Conservation (phyloP, 2,329 filamentous ascomycete species). For the Thielaviopsis punctulata region DNA sequence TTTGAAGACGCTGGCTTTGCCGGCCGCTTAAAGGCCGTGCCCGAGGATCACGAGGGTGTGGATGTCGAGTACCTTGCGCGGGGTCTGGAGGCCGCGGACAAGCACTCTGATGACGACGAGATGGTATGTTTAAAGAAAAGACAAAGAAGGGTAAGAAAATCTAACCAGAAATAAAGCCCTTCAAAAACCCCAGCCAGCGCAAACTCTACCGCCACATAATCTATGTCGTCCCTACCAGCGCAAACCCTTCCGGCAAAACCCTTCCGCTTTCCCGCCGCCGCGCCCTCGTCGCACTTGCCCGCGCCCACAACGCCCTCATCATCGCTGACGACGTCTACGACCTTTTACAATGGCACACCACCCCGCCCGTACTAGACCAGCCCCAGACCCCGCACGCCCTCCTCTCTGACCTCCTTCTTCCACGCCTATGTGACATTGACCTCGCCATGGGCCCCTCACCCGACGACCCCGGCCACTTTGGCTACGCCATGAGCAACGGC, state of each 20-base stretch:
- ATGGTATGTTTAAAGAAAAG: neutral
- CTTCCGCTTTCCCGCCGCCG: conserved; percentile 55
- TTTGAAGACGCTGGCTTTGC: conserved; percentile 67
- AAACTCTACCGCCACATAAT: conserved; percentile 80
- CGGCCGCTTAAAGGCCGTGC: conserved; percentile 47
- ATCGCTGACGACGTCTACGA: conserved; percentile 91
- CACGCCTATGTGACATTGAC: conserved; percentile 67
- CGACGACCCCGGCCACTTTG: conserved; percentile 38
- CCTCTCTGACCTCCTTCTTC: conserved; percentile 36
- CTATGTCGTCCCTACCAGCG: conserved; percentile 75
- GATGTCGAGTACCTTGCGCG: conserved; percentile 35
- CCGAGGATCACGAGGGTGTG: conserved; percentile 63
- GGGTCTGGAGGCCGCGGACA: conserved; percentile 19
- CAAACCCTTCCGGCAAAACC: conserved; percentile 73
- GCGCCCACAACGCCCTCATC: conserved; percentile 65
- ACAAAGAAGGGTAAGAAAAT: neutral
- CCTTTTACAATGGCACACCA: conserved; percentile 60
- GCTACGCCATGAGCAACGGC: conserved; percentile 70
- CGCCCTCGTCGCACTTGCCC: conserved; percentile 56
- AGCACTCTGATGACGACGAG: conserved; percentile 12
- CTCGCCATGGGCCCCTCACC: conserved; percentile 38
- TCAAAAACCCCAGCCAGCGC: conserved; percentile 39
- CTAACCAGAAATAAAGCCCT: conserved; percentile 19
- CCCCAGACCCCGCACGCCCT: conserved; percentile 6
- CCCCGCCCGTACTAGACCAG: conserved; percentile 14